phyloP scores from a whole-genome alignment of 345 rosid species.

The Raphanus raphanistrum region DNA sequence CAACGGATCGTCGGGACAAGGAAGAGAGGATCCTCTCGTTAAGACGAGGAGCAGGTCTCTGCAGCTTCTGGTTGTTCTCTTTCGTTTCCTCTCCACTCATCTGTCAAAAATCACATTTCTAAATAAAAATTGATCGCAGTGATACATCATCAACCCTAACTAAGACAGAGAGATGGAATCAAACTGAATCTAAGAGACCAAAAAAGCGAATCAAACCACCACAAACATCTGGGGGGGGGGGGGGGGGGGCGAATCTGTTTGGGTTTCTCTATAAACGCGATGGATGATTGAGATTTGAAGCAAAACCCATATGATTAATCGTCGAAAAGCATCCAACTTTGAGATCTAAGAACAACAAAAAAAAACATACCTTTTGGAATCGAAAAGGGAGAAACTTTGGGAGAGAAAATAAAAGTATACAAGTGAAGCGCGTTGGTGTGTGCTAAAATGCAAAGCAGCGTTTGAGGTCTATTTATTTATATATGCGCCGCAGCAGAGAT shows the following conservation, averaged over 20 bases:
- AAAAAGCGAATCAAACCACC: not conserved
- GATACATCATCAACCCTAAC: not conserved
- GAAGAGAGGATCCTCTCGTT: conserved; percentile 96
- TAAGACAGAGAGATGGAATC: not conserved
- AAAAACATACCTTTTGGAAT: conserved; percentile 25
- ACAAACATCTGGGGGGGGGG: not conserved
- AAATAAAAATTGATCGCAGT: not conserved
- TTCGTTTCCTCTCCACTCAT: conserved; percentile 48
- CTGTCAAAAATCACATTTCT: conserved; percentile 19
- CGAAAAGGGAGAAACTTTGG: not conserved
- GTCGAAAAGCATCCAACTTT: conserved; percentile 17
- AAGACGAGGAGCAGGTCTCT: conserved; percentile 50
- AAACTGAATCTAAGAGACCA: too few relatives aligned
- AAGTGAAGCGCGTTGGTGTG: conserved; percentile 16
- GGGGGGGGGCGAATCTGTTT: not conserved
- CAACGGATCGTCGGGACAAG: conserved; percentile 90
- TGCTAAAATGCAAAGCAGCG: not conserved
- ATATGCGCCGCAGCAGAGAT: too few relatives aligned
- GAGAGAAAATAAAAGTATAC: not conserved
- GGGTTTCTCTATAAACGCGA: not conserved
- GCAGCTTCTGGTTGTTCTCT: conserved; percentile 7
- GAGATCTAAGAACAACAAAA: not conserved
- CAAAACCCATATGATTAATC: conserved; percentile 18
- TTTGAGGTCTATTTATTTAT: not conserved
- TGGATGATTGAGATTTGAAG: conserved; percentile 11